Conservation (phyloP, 163 green algal species). For the Chlamydomonas reinhardtii region DNA sequence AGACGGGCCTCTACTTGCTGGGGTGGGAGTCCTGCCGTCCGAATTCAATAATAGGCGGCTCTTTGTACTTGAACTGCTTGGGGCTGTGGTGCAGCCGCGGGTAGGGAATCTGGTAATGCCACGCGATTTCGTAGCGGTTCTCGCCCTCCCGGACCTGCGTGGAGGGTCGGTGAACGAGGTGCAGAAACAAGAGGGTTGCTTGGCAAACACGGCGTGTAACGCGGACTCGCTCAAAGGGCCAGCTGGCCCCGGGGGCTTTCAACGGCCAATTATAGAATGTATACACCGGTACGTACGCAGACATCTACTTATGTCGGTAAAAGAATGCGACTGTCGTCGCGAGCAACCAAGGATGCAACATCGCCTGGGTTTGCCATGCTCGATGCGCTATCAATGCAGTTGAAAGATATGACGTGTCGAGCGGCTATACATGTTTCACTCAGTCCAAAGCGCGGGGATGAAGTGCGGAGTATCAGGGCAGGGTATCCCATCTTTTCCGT, state of each 20-base stretch:
- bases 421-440: neutral
- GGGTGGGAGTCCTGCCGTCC: neutral
- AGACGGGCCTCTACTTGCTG: too few species aligned
- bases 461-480: neutral
- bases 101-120: slow-evolving; percentile 83
- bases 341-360: neutral
- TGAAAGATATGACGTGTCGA: too few species aligned
- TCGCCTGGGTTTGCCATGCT: too few species aligned
- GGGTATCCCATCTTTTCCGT: neutral
- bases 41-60: neutral
- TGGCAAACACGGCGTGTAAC: too few species aligned
- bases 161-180: too few species aligned
- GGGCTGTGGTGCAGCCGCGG: slow-evolving; percentile 68
- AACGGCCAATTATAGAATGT: too few species aligned
- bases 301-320: too few species aligned
- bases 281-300: too few species aligned
- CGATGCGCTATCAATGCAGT: neutral
- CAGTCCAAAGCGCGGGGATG: neutral
- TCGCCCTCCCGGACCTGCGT: slow-evolving; percentile 74
- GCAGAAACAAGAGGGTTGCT: too few species aligned
- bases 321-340: neutral
- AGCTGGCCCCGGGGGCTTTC: too few species aligned
- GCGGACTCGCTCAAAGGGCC: too few species aligned
- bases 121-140: slow-evolving; percentile 65
- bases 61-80: slow-evolving; percentile 51